A percentile compares a stretch with the other conserved stretches of the same genome.
phyloP scores from a whole-genome alignment of 192 early-diverging fungal genomes.

The Podila verticillata region DNA sequence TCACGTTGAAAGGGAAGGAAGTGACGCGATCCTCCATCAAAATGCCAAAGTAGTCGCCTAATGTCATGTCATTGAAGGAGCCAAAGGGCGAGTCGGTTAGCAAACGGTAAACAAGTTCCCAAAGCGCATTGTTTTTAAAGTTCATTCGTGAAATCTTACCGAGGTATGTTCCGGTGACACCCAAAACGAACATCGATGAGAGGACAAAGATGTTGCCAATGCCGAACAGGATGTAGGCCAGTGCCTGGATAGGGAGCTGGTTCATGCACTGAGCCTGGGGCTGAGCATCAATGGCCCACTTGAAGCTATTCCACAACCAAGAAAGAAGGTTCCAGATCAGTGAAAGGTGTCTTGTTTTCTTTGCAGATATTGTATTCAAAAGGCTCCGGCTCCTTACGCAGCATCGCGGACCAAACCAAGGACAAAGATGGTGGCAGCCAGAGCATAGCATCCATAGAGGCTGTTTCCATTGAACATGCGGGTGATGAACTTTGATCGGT shows the following conservation, averaged over 20 bases:
- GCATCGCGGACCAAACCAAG: slow-evolving; percentile 87
- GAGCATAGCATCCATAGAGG: slow-evolving; percentile 78
- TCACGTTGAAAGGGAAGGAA: slow-evolving; percentile 91
- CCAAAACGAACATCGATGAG: slow-evolving; percentile 86
- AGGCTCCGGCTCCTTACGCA: slow-evolving; percentile 53
- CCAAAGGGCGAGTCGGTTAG: neutral
- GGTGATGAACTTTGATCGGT: slow-evolving; percentile 77
- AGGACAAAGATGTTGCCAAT: slow-evolving; percentile 81
- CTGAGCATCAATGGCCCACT: slow-evolving; percentile 74
- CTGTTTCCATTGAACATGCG: slow-evolving; percentile 73
- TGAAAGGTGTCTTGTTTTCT: neutral
- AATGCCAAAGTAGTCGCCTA: slow-evolving; percentile 95
- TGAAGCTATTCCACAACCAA: slow-evolving; percentile 59
- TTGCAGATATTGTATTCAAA: neutral
- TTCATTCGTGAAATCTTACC: slow-evolving; percentile 55
- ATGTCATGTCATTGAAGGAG: slow-evolving; percentile 1
- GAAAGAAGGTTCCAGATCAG: neutral
- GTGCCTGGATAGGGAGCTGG: slow-evolving; percentile 51
- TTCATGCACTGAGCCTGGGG: slow-evolving; percentile 65
- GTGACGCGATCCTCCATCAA: slow-evolving; percentile 87
- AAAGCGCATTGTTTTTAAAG: neutral
- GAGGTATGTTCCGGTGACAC: slow-evolving; percentile 91
- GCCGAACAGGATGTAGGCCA: slow-evolving; percentile 61
- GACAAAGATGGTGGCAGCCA: slow-evolving; percentile 84
- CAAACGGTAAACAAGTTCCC: neutral